Evolutionary conservation across 495 filamentous ascomycete genomes (phyloP).

Genomic region (Trichocladium uniseriatum): DNA sequence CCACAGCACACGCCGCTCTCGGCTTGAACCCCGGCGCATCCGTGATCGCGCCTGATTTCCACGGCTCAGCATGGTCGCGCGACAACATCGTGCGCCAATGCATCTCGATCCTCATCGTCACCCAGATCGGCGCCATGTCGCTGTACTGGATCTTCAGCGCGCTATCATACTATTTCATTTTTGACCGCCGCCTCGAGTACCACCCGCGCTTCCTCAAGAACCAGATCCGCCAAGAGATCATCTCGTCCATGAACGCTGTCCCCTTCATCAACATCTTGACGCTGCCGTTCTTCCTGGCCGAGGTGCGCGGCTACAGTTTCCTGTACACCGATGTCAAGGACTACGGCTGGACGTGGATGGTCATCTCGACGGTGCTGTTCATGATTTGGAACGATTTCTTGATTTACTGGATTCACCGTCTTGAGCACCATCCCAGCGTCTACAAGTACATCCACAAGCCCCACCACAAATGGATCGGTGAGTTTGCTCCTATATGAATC

Average conservation of each 20-base stretch:
- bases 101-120: conserved; percentile 15
- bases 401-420: conserved; percentile 21
- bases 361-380: conserved; percentile 14
- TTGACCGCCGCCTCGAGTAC: conserved; percentile 18
- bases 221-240: conserved; percentile 17
- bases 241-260: conserved; percentile 13
- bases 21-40: conserved; percentile 1
- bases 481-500: not conserved
- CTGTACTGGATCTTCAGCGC: conserved; percentile 18
- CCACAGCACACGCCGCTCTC: not conserved
- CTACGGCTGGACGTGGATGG: conserved; percentile 15
- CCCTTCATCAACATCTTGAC: conserved; percentile 20
- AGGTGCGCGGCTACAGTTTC: conserved; percentile 17
- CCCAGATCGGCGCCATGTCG: conserved; percentile 12
- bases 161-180: conserved; percentile 17
- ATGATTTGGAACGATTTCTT: conserved; percentile 19
- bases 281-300: conserved; percentile 16
- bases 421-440: conserved; percentile 18
- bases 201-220: conserved; percentile 20
- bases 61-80: conserved; percentile 14
- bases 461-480: conserved; percentile 21
- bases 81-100: conserved; percentile 17
- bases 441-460: conserved; percentile 22
- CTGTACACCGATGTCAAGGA: conserved; percentile 12
- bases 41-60: not conserved